Base-by-base conservation (phyloP, 805 yeast genomes). In the Nakazawaea siamensis region DNA sequence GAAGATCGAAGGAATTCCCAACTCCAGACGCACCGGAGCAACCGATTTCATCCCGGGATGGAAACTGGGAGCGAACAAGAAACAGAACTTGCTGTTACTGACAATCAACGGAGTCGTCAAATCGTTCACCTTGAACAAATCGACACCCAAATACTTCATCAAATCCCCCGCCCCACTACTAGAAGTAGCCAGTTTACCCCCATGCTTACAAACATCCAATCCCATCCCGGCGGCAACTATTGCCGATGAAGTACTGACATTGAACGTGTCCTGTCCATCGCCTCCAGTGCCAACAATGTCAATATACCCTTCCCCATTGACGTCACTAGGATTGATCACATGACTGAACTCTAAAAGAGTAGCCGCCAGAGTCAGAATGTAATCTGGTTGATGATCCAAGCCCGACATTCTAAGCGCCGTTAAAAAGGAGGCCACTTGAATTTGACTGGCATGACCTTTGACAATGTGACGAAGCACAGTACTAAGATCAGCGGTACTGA, bases 211-310 rank as follows among this genome's bases (percentile, higher is more conserved):
- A 13, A 92, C 80, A 16, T 73, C 70, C 27, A 90, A 56, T 1
- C 73, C 73, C 66, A 86, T 80, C 6, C 98, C 99, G 0, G 97
- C 85, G 0, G 87, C 92, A 2, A 92, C 87, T 31, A 92, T 86
- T 1, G 97, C 97, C 1, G 96, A 68, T 2, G 97, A 84, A 0
- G 98, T 92, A 12, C 94, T 81, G 2, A 92, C 98, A 48, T 92
- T 92, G 62, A 92, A 92, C 0, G 99, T 92, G 53, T 92, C 81
- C 52, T 92, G 95, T 2, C 96, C 96, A 53, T 92, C 99, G 12
- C 99, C 99, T 18, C 99, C 99, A 0, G 99, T 92, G 2, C 99
- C 99, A 5, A 92, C 99, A 20, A 92, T 84, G 55, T 92, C 99
- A 5, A 80, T 66, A 45, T 70, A 80, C 0, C 81, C 81, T 1